Evolutionary conservation across 345 rosid species (phyloP).

Genomic region (Murraya paniculata): DNA sequence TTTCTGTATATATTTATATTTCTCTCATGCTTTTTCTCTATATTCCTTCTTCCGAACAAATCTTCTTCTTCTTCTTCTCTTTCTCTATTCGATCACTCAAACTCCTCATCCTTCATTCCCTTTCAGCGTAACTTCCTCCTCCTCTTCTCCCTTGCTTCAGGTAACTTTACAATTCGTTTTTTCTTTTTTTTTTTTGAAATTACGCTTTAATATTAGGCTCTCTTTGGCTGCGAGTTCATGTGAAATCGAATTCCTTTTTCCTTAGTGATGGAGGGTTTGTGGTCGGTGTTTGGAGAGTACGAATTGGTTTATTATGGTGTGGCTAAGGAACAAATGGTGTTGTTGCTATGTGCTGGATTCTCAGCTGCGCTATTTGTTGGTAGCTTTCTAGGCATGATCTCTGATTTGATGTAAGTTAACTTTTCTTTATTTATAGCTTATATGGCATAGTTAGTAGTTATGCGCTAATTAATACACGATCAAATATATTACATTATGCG

Average conservation of each 20-base stretch:
- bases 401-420: conserved; percentile 69
- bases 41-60: conserved; percentile 46
- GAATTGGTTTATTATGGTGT: conserved; percentile 46
- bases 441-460: neutral
- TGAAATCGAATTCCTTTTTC: neutral
- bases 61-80: conserved; percentile 14
- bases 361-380: conserved; percentile 57
- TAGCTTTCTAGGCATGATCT: conserved; percentile 60
- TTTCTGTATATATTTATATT: conserved; percentile 55
- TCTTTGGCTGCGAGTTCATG: neutral
- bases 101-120: conserved; percentile 43
- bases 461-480: neutral
- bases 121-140: conserved; percentile 69
- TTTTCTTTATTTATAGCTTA: neutral
- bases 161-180: conserved; percentile 21
- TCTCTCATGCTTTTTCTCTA: conserved; percentile 51
- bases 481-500: neutral
- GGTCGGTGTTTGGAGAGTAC: conserved; percentile 81
- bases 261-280: conserved; percentile 69
- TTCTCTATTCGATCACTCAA: conserved; percentile 45
- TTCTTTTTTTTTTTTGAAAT: neutral
- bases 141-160: conserved; percentile 74
- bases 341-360: conserved; percentile 53
- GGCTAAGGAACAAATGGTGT: conserved; percentile 52
- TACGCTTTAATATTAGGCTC: neutral